phyloP scores from a whole-genome alignment of 75 land plant species.

The Cunninghamia lanceolata region DNA sequence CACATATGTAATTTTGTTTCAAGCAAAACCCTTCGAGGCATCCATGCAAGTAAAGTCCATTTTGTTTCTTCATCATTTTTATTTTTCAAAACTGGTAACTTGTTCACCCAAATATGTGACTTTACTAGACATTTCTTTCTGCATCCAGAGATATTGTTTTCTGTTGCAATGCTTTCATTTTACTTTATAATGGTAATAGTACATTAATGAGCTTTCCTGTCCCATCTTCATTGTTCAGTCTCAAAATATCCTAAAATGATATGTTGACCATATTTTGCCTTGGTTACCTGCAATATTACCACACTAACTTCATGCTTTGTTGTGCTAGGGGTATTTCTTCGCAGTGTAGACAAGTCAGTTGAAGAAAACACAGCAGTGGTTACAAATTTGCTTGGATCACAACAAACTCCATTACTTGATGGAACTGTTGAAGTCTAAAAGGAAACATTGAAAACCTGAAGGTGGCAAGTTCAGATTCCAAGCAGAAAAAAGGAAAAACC shows the following conservation, averaged over 20 bases:
- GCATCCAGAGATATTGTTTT: not conserved
- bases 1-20: not conserved
- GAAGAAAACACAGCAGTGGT: not conserved
- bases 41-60: not conserved
- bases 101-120: not conserved
- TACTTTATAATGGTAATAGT: not conserved
- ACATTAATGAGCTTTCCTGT: not conserved
- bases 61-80: not conserved
- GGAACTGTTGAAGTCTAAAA: not conserved
- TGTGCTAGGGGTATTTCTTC: conserved; percentile 4
- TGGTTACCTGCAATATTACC: not conserved
- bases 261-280: not conserved
- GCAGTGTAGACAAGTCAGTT: conserved; percentile 5
- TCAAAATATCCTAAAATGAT: not conserved
- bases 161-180: not conserved
- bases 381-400: not conserved
- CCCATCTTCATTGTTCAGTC: not conserved
- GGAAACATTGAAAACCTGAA: not conserved
- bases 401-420: conserved; percentile 5
- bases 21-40: not conserved
- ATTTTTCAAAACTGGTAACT: not conserved
- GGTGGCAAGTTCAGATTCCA: not conserved
- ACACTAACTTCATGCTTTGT: not conserved
- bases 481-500: not conserved
- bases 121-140: not conserved